These are phyloP conservation scores for Vararia minispora DNA, from an alignment of 768 basidiomycete genomes.

Conservation along the genomic window DNA sequence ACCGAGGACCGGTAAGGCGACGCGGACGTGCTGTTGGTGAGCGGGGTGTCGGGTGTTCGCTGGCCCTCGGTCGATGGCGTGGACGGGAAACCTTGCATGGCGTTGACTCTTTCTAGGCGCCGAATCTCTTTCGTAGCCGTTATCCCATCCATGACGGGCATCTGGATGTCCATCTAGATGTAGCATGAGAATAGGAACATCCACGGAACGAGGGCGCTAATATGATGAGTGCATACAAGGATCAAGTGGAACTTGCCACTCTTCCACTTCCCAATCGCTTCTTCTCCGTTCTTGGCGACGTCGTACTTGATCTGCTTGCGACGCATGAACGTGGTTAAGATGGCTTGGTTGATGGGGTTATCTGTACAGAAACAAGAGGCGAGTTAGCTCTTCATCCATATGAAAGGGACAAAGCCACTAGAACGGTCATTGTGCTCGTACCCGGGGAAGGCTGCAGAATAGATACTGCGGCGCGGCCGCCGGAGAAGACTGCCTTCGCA, in stretches of 20 bases:
- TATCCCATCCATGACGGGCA: constrained; percentile 98
- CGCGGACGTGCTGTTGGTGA: constrained; percentile 32
- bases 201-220: constrained; percentile 1
- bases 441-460: too few relatives aligned
- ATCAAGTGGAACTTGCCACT: constrained; percentile 93
- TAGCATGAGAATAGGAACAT: not conserved
- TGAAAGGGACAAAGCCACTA: too few relatives aligned
- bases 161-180: constrained; percentile 97
- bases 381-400: too few relatives aligned
- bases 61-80: constrained; percentile 52
- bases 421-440: too few relatives aligned
- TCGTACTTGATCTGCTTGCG: constrained; percentile 94
- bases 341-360: constrained; percentile 97
- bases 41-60: constrained; percentile 41
- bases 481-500: too few relatives aligned
- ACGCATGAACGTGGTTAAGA: constrained; percentile 93
- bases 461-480: too few relatives aligned
- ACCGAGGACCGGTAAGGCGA: constrained; percentile 86
- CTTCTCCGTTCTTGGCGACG: constrained; percentile 87
- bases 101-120: constrained; percentile 60
- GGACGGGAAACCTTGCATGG: constrained; percentile 53
- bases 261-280: constrained; percentile 93
- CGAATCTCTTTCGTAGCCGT: constrained; percentile 95
- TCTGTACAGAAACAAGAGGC: constrained; percentile 35
- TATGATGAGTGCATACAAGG: constrained; percentile 46